Percentiles rank a stretch among this genome's conserved stretches.
phyloP scores from a whole-genome alignment of 23 red algal species.

The Gracilaria caudata region DNA sequence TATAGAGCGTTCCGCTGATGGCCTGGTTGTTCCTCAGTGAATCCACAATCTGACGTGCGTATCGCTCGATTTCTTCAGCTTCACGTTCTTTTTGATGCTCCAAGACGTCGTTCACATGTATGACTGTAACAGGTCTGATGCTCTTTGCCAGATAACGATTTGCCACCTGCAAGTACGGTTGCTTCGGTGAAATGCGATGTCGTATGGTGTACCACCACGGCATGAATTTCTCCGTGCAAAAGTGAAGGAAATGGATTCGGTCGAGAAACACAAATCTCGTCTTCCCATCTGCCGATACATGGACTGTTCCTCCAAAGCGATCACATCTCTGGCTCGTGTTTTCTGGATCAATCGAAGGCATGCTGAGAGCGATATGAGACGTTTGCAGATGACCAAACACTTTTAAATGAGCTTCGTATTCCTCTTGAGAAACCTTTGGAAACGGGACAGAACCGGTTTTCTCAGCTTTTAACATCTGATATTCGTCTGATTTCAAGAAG shows the following conservation, averaged over 20 bases:
- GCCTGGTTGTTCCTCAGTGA: slow-evolving; percentile 53
- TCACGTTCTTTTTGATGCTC: slow-evolving; percentile 43
- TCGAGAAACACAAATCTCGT: slow-evolving; percentile 62
- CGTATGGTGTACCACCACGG: slow-evolving; percentile 81
- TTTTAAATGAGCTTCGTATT: slow-evolving; percentile 49
- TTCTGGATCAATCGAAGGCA: slow-evolving; percentile 64
- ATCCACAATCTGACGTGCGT: slow-evolving; percentile 71
- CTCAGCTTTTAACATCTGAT: slow-evolving; percentile 7
- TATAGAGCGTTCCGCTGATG: slow-evolving; percentile 52
- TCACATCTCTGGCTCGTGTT: slow-evolving; percentile 68
- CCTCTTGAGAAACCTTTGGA: slow-evolving; percentile 66
- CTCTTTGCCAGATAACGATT: slow-evolving; percentile 21
- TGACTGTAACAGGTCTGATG: slow-evolving; percentile 34
- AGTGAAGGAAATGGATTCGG: slow-evolving; percentile 71
- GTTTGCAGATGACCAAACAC: slow-evolving; percentile 36
- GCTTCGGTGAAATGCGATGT: slow-evolving; percentile 45
- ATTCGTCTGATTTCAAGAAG: slow-evolving; percentile 45
- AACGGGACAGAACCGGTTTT: slow-evolving; percentile 55
- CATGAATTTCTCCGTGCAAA: slow-evolving; percentile 79
- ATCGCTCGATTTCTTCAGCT: slow-evolving; percentile 58
- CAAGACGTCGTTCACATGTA: slow-evolving; percentile 62
- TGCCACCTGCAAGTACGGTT: slow-evolving; percentile 28
- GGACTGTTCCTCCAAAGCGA: slow-evolving; percentile 46
- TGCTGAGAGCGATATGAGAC: slow-evolving; percentile 17
- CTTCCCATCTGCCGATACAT: slow-evolving; percentile 33